These are phyloP conservation scores for Lachnellula willkommii DNA, from an alignment of 2,329 filamentous ascomycete species.

Conservation along the genomic window DNA sequence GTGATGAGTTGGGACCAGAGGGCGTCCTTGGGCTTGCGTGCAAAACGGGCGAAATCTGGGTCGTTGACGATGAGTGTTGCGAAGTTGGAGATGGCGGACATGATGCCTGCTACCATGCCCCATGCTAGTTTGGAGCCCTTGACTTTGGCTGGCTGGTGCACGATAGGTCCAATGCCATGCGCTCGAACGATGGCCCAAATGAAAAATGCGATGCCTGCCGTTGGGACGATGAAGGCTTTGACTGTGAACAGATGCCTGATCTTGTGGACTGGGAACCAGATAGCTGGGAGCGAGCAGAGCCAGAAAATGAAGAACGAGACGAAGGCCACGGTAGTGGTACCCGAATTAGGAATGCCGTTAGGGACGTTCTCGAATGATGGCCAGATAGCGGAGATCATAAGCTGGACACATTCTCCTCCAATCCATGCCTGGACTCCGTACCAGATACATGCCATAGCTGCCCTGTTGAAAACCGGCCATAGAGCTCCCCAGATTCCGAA, in stretches of 20 bases:
- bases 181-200: slow-evolving; percentile 81
- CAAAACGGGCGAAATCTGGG: slow-evolving; percentile 82
- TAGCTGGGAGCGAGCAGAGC: slow-evolving; percentile 71
- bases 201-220: slow-evolving; percentile 79
- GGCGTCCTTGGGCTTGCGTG: slow-evolving; percentile 67
- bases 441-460: slow-evolving; percentile 79
- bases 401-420: slow-evolving; percentile 74
- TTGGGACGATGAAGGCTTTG: slow-evolving; percentile 79
- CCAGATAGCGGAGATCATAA: slow-evolving; percentile 89
- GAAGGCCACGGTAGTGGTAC: slow-evolving; percentile 70
- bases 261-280: slow-evolving; percentile 86
- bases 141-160: slow-evolving; percentile 59
- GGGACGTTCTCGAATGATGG: slow-evolving; percentile 52
- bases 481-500: slow-evolving; percentile 87
- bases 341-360: slow-evolving; percentile 63
- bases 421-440: slow-evolving; percentile 84
- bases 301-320: slow-evolving; percentile 85
- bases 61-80: slow-evolving; percentile 77
- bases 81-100: slow-evolving; percentile 87
- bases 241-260: slow-evolving; percentile 86
- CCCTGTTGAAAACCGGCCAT: slow-evolving; percentile 85
- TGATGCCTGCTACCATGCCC: slow-evolving; percentile 79
- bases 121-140: slow-evolving; percentile 69
- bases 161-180: slow-evolving; percentile 76
- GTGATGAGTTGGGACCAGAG: slow-evolving; percentile 75